A percentile compares a stretch with the other conserved stretches of the same genome.
Evolutionary conservation across 768 basidiomycete species (phyloP).

Genomic region (Cystofilobasidium macerans): DNA sequence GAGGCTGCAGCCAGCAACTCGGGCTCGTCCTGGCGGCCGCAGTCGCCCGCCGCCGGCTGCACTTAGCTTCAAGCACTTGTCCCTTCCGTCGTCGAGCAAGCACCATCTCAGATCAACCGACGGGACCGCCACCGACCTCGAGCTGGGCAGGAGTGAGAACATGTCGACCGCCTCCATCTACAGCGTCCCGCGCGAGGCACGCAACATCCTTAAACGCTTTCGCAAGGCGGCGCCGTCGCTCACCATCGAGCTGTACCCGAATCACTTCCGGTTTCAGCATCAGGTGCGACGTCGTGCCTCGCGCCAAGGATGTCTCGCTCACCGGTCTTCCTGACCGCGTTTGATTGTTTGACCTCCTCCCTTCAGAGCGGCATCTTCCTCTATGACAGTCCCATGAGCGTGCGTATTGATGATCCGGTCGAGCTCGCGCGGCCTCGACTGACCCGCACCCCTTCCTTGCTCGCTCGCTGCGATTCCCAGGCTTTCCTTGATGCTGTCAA

Average conservation of each 20-base stretch:
- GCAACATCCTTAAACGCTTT: conserved; percentile 40
- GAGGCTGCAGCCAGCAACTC: too few relatives aligned
- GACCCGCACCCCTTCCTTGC: conserved; percentile 4
- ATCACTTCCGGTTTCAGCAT: conserved; percentile 40
- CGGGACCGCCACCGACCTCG: too few relatives aligned
- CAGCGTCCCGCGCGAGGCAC: conserved; percentile 40
- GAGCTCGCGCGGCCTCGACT: not conserved
- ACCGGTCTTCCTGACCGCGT: too few relatives aligned
- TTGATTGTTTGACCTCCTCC: not conserved
- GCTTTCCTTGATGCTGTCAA: conserved; percentile 41
- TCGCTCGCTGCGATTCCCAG: conserved; percentile 25
- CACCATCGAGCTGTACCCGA: conserved; percentile 39
- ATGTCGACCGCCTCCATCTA: conserved; percentile 40
- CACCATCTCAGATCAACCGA: too few relatives aligned
- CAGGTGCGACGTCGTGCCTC: conserved; percentile 33
- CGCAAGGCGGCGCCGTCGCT: conserved; percentile 39
- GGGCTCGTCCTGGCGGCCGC: too few relatives aligned
- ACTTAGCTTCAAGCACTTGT: too few relatives aligned
- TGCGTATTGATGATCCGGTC: conserved; percentile 27
- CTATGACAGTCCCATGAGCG: conserved; percentile 41
- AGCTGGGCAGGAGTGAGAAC: too few relatives aligned
- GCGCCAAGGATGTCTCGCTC: too few relatives aligned
- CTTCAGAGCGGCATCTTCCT: conserved; percentile 38
- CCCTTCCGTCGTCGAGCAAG: too few relatives aligned
- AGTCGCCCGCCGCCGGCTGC: too few relatives aligned